These are phyloP conservation scores for Syncephalastrum racemosum DNA, from an alignment of 371 early-diverging fungal species.

Conservation along the genomic window DNA sequence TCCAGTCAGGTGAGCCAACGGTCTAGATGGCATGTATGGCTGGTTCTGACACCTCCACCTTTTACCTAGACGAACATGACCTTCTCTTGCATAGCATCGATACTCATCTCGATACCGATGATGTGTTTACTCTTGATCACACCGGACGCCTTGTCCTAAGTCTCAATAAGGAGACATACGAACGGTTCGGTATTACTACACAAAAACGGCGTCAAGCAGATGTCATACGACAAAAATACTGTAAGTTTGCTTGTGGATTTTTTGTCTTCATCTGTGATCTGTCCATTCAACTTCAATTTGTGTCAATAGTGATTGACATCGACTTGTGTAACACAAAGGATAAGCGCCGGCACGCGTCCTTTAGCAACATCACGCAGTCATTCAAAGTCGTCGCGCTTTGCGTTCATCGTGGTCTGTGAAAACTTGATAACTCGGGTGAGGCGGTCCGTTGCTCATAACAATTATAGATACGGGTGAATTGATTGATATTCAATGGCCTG, in stretches of 20 bases:
- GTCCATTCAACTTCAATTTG: not conserved
- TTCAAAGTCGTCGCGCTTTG: conserved; percentile 42
- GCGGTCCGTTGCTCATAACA: not conserved
- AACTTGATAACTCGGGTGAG: conserved; percentile 27
- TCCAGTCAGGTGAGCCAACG: conserved; percentile 30
- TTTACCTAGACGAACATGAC: conserved; percentile 17
- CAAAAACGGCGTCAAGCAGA: conserved; percentile 33
- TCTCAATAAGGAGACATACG: conserved; percentile 56
- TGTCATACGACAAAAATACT: conserved; percentile 45
- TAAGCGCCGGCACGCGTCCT: conserved; percentile 56
- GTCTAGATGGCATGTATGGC: not conserved
- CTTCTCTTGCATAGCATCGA: conserved; percentile 40
- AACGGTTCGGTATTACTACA: conserved; percentile 56
- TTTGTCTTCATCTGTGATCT: not conserved
- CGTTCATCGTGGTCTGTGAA: conserved; percentile 27
- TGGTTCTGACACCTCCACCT: too few species aligned
- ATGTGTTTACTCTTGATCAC: conserved; percentile 35
- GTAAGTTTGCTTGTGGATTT: conserved; percentile 24
- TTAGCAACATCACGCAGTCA: conserved; percentile 44
- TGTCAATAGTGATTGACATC: conserved; percentile 41
- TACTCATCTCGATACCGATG: conserved; percentile 51
- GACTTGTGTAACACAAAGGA: conserved; percentile 47
- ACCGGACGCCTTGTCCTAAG: conserved; percentile 47
- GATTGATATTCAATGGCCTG: conserved; percentile 36
- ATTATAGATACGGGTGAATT: conserved; percentile 26